Evolutionary conservation across 257 asterid species (phyloP).

Genomic region (Solanum piurae): DNA sequence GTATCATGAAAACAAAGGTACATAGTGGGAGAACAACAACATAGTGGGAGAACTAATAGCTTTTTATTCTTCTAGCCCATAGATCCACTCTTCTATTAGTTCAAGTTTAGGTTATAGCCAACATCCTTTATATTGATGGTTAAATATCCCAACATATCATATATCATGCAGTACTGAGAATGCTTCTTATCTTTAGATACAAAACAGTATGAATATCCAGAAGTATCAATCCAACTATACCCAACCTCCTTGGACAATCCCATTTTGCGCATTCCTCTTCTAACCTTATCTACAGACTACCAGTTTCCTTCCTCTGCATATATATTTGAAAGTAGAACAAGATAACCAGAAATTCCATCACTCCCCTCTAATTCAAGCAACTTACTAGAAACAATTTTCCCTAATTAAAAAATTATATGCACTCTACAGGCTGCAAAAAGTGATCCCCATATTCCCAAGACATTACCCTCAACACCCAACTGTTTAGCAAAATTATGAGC

Average conservation of each 20-base stretch:
- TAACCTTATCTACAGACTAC: slow-evolving; percentile 37
- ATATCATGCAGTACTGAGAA: slow-evolving; percentile 32
- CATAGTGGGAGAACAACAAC: too few species aligned
- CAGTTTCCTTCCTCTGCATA: slow-evolving; percentile 84
- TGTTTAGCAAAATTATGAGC: slow-evolving; percentile 54
- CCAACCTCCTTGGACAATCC: slow-evolving; percentile 68
- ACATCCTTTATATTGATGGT: too few species aligned
- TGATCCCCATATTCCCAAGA: too few species aligned
- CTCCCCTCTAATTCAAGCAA: slow-evolving; percentile 48
- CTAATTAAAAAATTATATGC: slow-evolving; percentile 58
- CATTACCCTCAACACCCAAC: slow-evolving; percentile 17
- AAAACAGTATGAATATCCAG: slow-evolving; percentile 38
- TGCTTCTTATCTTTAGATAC: slow-evolving; percentile 51
- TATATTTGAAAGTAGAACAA: slow-evolving; percentile 68
- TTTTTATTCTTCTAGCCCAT: too few species aligned
- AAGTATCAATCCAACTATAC: slow-evolving; percentile 76
- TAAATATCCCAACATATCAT: neutral
- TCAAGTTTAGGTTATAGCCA: too few species aligned
- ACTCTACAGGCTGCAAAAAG: neutral
- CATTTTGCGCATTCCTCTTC: slow-evolving; percentile 51
- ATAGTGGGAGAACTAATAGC: too few species aligned
- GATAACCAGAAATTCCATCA: slow-evolving; percentile 40
- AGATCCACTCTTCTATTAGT: too few species aligned
- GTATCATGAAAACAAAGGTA: too few species aligned
- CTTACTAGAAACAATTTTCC: slow-evolving; percentile 60